Evolutionary conservation across 164 flowering plant species (phyloP), one percentile per base, ranked within the genome.

Genomic region (Umbellularia californica): DNA sequence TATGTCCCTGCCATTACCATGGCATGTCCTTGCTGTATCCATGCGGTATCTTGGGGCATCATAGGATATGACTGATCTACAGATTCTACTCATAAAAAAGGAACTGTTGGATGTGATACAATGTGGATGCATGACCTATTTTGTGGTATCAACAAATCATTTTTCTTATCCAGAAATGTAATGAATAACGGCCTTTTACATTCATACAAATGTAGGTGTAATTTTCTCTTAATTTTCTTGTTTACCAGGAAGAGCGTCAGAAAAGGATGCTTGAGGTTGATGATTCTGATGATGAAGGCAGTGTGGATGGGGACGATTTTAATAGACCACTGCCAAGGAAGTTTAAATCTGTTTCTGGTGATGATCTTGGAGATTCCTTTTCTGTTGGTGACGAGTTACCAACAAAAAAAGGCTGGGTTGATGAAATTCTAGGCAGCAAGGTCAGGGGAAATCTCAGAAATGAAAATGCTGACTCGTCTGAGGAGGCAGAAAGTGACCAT

Each of bases 281-380:
- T 82, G 90, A 87, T 66, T 82, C 88, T 13, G 82, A 87, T 79
- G 93, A 90, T 79, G 99, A 92, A 65, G 98, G 83, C 50, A 75
- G 70, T 74, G 83, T 72, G 76, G 81, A 66, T 74, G 47, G 74
- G 70, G 87, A 84, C 68, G 89, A 83, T 79, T 78, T 28, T 75
- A 82, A 80, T 50, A 77, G 69, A 28, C 22, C 76, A 50, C 75
- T 84, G 64, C 58, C 76, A 33, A 78, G 77, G 72, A 84, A 68
- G 81, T 66, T 65, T 35, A 88, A 78, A 75, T 74, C 89, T 72
- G 68, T 90, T 58, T 94, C 97, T 78, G 98, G 98, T 3, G 99
- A 96, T 84, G 99, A 94, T 83, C 94, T 94, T 25, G 99, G 94
- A 58, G 97, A 94, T 83, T 91, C 94, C 62, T 95, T 92, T 75